A percentile compares a stretch with the other conserved stretches of the same genome.
Evolutionary conservation across 202 grass and related monocot genomes (phyloP).

Genomic region (Musa balbisiana): DNA sequence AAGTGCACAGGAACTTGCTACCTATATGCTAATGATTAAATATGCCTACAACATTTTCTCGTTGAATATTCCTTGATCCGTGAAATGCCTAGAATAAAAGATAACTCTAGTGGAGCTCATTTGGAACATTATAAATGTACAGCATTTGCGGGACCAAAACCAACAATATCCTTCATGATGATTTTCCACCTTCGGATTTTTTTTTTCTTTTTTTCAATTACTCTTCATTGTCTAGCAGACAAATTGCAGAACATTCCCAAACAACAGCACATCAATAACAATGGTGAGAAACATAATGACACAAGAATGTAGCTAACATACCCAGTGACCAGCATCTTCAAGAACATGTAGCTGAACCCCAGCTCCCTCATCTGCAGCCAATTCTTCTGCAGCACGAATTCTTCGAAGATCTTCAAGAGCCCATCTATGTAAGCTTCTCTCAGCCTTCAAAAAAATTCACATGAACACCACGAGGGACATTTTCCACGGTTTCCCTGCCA

Average conservation of each 20-base stretch:
- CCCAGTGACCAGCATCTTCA: conserved; percentile 98
- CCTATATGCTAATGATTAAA: background rate
- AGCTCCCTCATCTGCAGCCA: conserved; percentile 82
- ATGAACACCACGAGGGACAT: conserved; percentile 80
- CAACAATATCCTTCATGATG: background rate
- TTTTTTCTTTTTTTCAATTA: too few relatives aligned
- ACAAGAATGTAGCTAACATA: conserved; percentile 16
- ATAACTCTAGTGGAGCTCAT: background rate
- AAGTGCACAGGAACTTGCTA: background rate
- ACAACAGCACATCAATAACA: background rate
- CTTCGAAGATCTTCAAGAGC: conserved; percentile 90
- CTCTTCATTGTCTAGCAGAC: background rate
- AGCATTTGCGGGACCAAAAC: background rate
- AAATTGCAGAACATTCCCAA: background rate
- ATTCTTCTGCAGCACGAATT: conserved; percentile 71
- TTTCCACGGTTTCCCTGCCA: conserved; percentile 72
- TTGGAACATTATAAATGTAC: background rate
- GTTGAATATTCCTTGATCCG: background rate
- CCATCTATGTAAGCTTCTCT: conserved; percentile 98
- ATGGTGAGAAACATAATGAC: background rate
- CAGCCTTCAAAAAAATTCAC: conserved; percentile 89
- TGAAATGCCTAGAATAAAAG: background rate
- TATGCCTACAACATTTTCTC: background rate
- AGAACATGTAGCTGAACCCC: conserved; percentile 95
- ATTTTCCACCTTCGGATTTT: too few relatives aligned